Conservation (phyloP, 768 basidiomycete species). For the Mycena chlorophos region DNA sequence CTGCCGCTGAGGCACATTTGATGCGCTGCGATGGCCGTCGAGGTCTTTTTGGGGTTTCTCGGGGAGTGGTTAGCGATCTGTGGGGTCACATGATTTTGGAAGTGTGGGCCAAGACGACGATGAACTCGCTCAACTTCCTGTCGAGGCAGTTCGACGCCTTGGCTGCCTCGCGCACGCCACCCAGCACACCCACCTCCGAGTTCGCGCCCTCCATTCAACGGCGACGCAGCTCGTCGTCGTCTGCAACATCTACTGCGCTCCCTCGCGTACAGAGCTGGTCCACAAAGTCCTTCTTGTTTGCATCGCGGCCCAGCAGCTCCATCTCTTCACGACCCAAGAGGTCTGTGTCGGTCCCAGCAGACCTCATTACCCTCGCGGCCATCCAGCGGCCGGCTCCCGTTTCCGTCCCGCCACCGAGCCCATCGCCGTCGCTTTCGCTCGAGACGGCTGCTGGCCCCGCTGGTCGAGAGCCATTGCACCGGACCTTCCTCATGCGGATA, state of each 20-base stretch:
- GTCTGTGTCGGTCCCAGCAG: slow-evolving; percentile 65
- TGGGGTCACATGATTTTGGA: slow-evolving; percentile 1
- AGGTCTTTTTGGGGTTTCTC: too few species aligned
- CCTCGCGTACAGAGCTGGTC: slow-evolving; percentile 61
- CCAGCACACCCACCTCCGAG: slow-evolving; percentile 53
- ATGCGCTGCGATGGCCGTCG: too few species aligned
- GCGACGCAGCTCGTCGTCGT: slow-evolving; percentile 23
- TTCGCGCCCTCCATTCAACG: slow-evolving; percentile 28
- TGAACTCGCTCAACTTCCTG: slow-evolving; percentile 83
- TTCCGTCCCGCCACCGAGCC: too few species aligned
- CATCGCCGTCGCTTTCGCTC: slow-evolving; percentile 26
- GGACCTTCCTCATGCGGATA: slow-evolving; percentile 71
- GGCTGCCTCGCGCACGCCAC: slow-evolving; percentile 58
- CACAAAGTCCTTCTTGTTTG: slow-evolving; percentile 51
- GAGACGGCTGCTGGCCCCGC: slow-evolving; percentile 38
- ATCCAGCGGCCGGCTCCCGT: slow-evolving; percentile 24
- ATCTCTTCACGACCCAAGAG: slow-evolving; percentile 45
- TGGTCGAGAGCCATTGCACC: slow-evolving; percentile 48
- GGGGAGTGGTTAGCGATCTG: too few species aligned
- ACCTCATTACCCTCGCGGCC: slow-evolving; percentile 42
- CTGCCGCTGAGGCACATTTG: too few species aligned
- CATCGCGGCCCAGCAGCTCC: slow-evolving; percentile 29
- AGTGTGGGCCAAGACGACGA: slow-evolving; percentile 28
- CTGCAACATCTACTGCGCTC: slow-evolving; percentile 33
- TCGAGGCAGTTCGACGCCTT: slow-evolving; percentile 82